Evolutionary conservation across 2,329 filamentous ascomycete genomes (phyloP), one percentile per base, ranked within the genome.

Genomic region (Botrytis fragariae): DNA sequence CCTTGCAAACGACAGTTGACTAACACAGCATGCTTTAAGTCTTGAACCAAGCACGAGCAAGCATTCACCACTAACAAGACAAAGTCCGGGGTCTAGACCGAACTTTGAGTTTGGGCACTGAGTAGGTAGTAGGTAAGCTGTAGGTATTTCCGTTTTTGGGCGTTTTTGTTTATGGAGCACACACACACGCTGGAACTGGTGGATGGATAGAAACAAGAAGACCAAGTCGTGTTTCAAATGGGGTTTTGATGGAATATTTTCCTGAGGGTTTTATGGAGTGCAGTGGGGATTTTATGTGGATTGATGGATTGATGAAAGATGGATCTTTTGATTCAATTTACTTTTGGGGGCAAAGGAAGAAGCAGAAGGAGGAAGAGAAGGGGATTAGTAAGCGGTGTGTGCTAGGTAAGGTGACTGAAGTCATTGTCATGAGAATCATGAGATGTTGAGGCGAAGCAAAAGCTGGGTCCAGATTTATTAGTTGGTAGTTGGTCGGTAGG

Each of bases 21-120:
- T 64, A 45, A 64, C 62, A 64, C 29, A 25, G 29, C 62, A 64
- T 45, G 16, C 44, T 54, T 54, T 54, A 29, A 29, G 14, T 54
- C 51, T 29, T 54, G n/a, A 54, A 18, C 51, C 51, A 54, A 54
- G 51, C 51, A 54, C 51, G 51, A 54, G 35, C 32, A 39, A 54
- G 45, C 35, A 29, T 39, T 32, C 20, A n/a, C 5, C 35, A 54
- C n/a, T 18, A 54, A 54, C 1, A 29, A 20, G 20, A 9, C n/a
- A 29, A 37, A 67, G 7, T 39, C 45, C 45, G 45, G 64, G 64
- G 45, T 68, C 64, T 54, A 39, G 64, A 68, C 37, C 45, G 64
- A 39, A 54, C 1, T 29, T 39, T 51, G 22, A 48, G 42, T 37
- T 65, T 61, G 32, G 22, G 25, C 35, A 16, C 51, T 63, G 59